phyloP scores from a whole-genome alignment of 805 yeast species.

The Torulaspora microellipsoides region DNA sequence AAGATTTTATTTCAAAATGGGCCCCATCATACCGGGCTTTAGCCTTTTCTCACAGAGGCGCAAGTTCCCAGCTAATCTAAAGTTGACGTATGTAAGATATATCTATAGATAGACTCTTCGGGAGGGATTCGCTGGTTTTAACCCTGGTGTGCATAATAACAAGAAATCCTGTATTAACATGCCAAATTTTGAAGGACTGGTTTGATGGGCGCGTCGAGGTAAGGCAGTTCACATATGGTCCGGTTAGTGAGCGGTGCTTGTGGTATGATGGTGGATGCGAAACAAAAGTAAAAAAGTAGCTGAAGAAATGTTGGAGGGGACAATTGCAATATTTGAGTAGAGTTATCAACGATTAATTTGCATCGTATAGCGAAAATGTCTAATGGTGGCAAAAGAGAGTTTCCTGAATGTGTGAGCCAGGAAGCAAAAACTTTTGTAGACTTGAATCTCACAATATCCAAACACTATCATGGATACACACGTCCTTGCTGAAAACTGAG shows the following conservation, averaged over 20 bases:
- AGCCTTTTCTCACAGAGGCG: no score
- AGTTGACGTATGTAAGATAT: no score
- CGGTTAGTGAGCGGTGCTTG: background rate
- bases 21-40: no score
- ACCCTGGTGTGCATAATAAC: background rate
- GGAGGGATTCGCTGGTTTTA: no score
- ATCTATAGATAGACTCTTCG: no score
- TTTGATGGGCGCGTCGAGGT: background rate
- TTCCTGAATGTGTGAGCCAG: background rate
- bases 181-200: background rate
- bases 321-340: background rate
- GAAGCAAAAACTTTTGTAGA: background rate
- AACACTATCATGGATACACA: conserved; percentile 17
- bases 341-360: background rate
- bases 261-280: background rate
- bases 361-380: background rate
- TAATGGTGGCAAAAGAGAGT: background rate
- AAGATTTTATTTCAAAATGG: background rate
- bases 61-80: no score
- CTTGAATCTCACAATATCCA: conserved; percentile 7
- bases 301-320: background rate
- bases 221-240: background rate
- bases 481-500: conserved; percentile 4
- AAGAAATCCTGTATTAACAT: background rate
- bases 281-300: background rate